phyloP scores from a whole-genome alignment of 1,139 yeast species.

The Kluyveromyces marxianus region DNA sequence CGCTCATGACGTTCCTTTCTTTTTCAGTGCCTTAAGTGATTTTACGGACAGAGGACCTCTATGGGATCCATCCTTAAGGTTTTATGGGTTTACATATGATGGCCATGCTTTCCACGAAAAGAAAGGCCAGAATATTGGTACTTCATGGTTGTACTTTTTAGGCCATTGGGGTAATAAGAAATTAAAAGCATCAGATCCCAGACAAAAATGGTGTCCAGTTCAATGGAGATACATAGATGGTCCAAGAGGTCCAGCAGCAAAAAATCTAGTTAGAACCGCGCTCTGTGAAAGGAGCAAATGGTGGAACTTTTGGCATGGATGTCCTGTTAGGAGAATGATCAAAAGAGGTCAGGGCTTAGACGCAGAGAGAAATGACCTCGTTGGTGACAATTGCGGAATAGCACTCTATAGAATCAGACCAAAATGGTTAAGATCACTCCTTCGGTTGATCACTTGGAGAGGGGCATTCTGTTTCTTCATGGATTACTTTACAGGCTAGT shows the following conservation, averaged over 20 bases:
- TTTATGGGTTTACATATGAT: slow-evolving; percentile 69
- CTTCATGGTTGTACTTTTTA: slow-evolving; percentile 68
- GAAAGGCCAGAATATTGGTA: slow-evolving; percentile 36
- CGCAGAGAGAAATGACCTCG: slow-evolving; percentile 58
- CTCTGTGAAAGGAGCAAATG: slow-evolving; percentile 83
- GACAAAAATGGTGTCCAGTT: slow-evolving; percentile 83
- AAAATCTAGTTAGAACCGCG: slow-evolving; percentile 57
- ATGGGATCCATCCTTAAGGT: slow-evolving; percentile 87
- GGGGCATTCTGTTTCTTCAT: slow-evolving; percentile 59
- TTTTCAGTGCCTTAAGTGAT: slow-evolving; percentile 76
- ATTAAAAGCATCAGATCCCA: slow-evolving; percentile 54
- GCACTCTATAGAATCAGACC: slow-evolving; percentile 48
- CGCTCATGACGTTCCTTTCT: slow-evolving; percentile 79
- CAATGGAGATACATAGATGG: slow-evolving; percentile 90
- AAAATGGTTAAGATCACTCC: slow-evolving; percentile 36
- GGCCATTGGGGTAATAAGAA: slow-evolving; percentile 93
- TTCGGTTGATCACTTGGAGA: slow-evolving; percentile 60
- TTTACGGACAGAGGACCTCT: slow-evolving; percentile 91
- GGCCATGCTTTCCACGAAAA: slow-evolving; percentile 41
- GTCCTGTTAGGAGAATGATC: slow-evolving; percentile 66
- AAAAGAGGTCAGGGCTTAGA: slow-evolving; percentile 70
- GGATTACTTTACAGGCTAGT: slow-evolving; percentile 50
- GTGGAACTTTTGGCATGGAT: slow-evolving; percentile 70
- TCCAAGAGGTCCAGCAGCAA: slow-evolving; percentile 80
- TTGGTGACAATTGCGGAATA: slow-evolving; percentile 43